Base-by-base conservation (phyloP, 1,139 yeast genomes). In the Kluyveromyces marxianus region DNA sequence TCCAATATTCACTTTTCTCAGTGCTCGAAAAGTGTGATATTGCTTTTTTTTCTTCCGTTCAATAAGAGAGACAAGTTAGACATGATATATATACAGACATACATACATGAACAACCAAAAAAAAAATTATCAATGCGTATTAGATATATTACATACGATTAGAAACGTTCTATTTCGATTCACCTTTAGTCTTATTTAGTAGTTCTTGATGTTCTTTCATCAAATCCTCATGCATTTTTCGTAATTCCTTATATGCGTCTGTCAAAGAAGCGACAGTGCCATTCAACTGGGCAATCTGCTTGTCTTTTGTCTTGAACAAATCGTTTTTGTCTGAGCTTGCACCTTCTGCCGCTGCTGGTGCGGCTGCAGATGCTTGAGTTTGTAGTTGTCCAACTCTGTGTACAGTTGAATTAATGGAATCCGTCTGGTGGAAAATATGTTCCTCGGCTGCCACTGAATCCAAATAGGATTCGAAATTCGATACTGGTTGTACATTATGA, bases 221-320 rank as follows among this genome's bases (percentile, higher is more conserved):
- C 51, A 83, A 67, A 50, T 76, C 76, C 54, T 82, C 86, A 57
- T 83, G 82, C 65, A 79, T 75, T 31, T 68, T 62, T 60, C 82
- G 74, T 53, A 84, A 65, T 34, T 78, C 81, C 10, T 68, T 65
- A 63, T 83, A 82, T 1, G 86, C 87, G 33, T 68, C 63, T 1
- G 81, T 74, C 33, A 81, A 68, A 50, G 71, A 71, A 14, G 66
- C 65, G 29, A 83, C 63, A 51, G 81, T 75, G 21, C 60, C 66
- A 56, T 76, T 73, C 39, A 77, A 54, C 33, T 69, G 72, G 3
- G 57, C 51, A 4, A 69, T 56, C 44, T 62, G 61, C 25, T 50
- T 44, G 39, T 56, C 54, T 47, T 62, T 54, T n/a, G 52, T 48
- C 14, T 59, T 40, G 25, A 38, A 36, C 14, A 36, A 3, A 25